phyloP scores from a whole-genome alignment of 331 rosid species.

The Acacia concinna region DNA sequence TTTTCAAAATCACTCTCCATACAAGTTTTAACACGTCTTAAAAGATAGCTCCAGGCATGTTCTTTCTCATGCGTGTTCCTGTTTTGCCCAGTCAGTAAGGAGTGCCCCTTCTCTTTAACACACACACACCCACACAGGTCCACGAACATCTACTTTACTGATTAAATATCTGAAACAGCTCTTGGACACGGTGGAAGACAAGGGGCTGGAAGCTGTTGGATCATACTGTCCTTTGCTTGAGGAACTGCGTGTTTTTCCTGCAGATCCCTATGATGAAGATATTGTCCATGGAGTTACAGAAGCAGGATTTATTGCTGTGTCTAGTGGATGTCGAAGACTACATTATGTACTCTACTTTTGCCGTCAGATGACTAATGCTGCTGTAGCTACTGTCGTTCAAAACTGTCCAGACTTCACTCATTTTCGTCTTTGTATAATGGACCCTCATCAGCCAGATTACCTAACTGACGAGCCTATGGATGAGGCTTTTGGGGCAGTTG shows the following conservation, averaged over 20 bases:
- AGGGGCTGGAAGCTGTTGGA: slow-evolving; percentile 83
- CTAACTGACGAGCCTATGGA: slow-evolving; percentile 66
- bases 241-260: slow-evolving; percentile 87
- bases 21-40: not conserved
- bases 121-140: not conserved
- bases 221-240: slow-evolving; percentile 68
- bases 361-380: slow-evolving; percentile 83
- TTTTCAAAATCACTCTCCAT: not conserved
- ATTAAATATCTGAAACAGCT: slow-evolving; percentile 51
- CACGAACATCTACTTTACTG: slow-evolving; percentile 12
- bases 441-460: slow-evolving; percentile 67
- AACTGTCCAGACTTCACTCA: slow-evolving; percentile 85
- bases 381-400: slow-evolving; percentile 72
- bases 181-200: slow-evolving; percentile 79
- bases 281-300: slow-evolving; percentile 66
- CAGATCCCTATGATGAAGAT: slow-evolving; percentile 61
- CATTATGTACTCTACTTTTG: slow-evolving; percentile 83
- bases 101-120: not conserved
- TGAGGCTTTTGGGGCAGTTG: slow-evolving; percentile 83
- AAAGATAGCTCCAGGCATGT: not conserved
- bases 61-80: not conserved
- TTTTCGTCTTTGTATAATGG: slow-evolving; percentile 85
- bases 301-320: slow-evolving; percentile 74
- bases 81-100: not conserved
- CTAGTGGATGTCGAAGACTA: slow-evolving; percentile 70